Conservation (phyloP, 1,284 basidiomycete genomes). For the Leccinum pachyderme region DNA sequence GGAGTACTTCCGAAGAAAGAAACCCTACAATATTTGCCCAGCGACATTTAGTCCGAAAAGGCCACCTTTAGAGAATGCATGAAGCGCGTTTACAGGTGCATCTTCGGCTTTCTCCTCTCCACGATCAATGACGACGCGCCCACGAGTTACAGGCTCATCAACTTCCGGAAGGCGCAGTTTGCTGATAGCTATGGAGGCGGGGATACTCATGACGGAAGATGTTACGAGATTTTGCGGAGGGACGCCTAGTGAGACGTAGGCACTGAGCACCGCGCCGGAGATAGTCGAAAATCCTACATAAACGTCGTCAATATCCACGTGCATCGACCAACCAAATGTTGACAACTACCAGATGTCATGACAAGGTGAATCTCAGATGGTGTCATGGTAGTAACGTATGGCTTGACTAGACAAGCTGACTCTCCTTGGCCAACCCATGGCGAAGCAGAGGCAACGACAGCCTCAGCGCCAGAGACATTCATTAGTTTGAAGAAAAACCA, state of each 20-base stretch:
- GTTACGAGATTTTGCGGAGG: constrained; percentile 83
- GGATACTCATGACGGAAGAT: constrained; percentile 92
- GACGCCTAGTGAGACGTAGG: constrained; percentile 83
- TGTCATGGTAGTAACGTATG: constrained; percentile 88
- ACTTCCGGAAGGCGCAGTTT: constrained; percentile 84
- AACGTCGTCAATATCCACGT: constrained; percentile 4
- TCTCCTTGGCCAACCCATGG: constrained; percentile 92
- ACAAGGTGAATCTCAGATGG: constrained; percentile 85
- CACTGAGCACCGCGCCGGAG: constrained; percentile 83
- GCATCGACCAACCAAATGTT: not conserved
- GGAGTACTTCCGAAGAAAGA: constrained; percentile 1
- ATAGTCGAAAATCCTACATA: constrained; percentile 78
- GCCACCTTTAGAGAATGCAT: constrained; percentile 88
- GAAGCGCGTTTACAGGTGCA: constrained; percentile 71
- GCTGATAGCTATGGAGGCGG: constrained; percentile 88
- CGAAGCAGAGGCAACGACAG: constrained; percentile 87
- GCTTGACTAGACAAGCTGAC: constrained; percentile 80
- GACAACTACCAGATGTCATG: constrained; percentile 76
- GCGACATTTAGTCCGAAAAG: constrained; percentile 84
- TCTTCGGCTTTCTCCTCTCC: constrained; percentile 57
- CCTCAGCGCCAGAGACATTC: constrained; percentile 87
- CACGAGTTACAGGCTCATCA: constrained; percentile 84
- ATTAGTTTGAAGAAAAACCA: constrained; percentile 92
- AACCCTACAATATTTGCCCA: constrained; percentile 73
- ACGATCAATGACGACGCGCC: constrained; percentile 75